Evolutionary conservation across 1,139 yeast genomes (phyloP), one percentile per base, ranked within the genome.

Genomic region (Starmera stellimalicola): DNA sequence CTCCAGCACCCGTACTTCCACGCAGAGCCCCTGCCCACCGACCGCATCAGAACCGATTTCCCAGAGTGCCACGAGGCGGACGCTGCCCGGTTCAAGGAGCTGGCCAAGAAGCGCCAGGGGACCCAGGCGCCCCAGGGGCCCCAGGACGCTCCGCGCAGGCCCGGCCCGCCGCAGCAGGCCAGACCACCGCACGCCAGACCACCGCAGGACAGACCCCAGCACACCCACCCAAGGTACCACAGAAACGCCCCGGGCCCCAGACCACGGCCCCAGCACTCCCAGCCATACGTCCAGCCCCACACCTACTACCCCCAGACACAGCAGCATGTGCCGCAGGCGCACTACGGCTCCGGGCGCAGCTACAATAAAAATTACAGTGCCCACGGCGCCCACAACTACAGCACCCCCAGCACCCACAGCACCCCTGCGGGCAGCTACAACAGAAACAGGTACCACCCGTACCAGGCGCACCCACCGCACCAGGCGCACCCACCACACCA

Each of bases 51-150:
- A 30, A 33, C 39, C 9, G 29, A 37, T 14, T 82, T 80, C 47
- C 87, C 81, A 41, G 94, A 88, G 44, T 76, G 94, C 42, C 97
- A 91, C 54, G 97, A 91, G 54, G 73, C 85, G 27, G 94, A 83
- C 51, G 74, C 76, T 35, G 77, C 81, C 39, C 64, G 75, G 44
- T 77, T 69, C 48, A 74, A 73, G 45, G 65, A 65, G 25, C n/a
- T n/a, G n/a, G n/a, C n/a, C n/a, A n/a, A n/a, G n/a, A n/a, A n/a
- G n/a, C n/a, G n/a, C n/a, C n/a, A n/a, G n/a, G n/a, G n/a, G n/a
- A n/a, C n/a, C n/a, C n/a, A n/a, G n/a, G n/a, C n/a, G n/a, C n/a
- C n/a, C n/a, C n/a, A n/a, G n/a, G n/a, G n/a, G n/a, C n/a, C n/a
- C n/a, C n/a, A n/a, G n/a, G n/a, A n/a, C n/a, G n/a, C n/a, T n/a